A percentile compares a stretch with the other conserved stretches of the same genome.
These are phyloP conservation scores for Leccinum angustisporum DNA, from an alignment of 1,284 basidiomycete genomes.

Conservation along the genomic window DNA sequence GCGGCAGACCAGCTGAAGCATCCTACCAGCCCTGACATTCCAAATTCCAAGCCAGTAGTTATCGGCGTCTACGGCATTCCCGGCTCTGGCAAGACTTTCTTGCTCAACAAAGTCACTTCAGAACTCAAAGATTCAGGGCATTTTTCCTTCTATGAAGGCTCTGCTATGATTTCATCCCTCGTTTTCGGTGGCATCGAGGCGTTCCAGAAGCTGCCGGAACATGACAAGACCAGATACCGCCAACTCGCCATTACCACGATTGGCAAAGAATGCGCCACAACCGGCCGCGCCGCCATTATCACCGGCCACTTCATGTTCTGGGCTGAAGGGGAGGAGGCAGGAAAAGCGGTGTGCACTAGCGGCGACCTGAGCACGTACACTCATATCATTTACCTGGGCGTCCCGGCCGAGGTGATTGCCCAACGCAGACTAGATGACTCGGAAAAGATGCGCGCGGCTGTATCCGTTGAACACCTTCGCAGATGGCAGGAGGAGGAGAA, in stretches of 20 bases:
- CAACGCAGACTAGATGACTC: constrained; percentile 10
- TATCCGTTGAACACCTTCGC: constrained; percentile 11
- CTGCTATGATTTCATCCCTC: constrained; percentile 14
- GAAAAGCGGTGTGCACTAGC: constrained; percentile 11
- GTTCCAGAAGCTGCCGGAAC: constrained; percentile 12
- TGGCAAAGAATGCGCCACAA: constrained; percentile 7
- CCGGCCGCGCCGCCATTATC: constrained; percentile 8
- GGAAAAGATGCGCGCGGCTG: constrained; percentile 6
- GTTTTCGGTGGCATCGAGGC: constrained; percentile 9
- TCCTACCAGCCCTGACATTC: constrained; percentile 5
- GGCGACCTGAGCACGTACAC: constrained; percentile 13
- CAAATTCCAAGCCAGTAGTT: constrained; percentile 10
- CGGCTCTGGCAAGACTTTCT: constrained; percentile 13
- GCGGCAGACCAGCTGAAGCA: constrained; percentile 5
- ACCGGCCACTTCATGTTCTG: constrained; percentile 12
- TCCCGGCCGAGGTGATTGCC: constrained; percentile 10
- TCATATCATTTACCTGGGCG: constrained; percentile 10
- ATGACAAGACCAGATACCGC: constrained; percentile 13
- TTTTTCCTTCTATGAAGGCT: constrained; percentile 14
- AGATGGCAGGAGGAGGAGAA: constrained; percentile 15
- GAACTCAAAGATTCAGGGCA: constrained; percentile 10
- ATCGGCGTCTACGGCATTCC: constrained; percentile 13
- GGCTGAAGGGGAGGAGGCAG: constrained; percentile 13
- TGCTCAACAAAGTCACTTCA: constrained; percentile 11
- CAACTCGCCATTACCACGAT: constrained; percentile 13